Evolutionary conservation across 371 early-diverging fungal species (phyloP).

Genomic region (Chytridium lagenaria): DNA sequence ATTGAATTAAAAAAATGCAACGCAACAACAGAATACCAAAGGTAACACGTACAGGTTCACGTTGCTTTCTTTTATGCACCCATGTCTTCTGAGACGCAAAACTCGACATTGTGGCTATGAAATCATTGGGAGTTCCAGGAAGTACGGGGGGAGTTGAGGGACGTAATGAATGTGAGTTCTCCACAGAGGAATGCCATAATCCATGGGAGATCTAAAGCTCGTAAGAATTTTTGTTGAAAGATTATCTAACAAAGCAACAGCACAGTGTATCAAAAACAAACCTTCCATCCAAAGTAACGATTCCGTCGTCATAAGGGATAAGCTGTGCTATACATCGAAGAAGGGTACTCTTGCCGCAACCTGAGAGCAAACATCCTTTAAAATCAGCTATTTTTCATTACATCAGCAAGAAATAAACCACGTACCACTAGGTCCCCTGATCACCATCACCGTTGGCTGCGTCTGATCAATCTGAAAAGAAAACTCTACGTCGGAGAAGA

Average conservation of each 20-base stretch:
- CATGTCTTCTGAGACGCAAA: slow-evolving; percentile 62
- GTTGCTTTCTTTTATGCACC: not conserved
- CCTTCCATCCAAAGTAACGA: slow-evolving; percentile 62
- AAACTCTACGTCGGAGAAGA: not conserved
- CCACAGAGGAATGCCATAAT: slow-evolving; percentile 71
- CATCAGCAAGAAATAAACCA: too few species aligned
- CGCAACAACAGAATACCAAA: too few species aligned
- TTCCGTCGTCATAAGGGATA: slow-evolving; percentile 68
- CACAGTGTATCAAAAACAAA: too few species aligned
- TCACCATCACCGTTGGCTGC: slow-evolving; percentile 12
- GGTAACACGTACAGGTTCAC: not conserved
- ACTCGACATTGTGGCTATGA: slow-evolving; percentile 63
- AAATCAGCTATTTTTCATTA: too few species aligned
- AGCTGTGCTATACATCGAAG: slow-evolving; percentile 84
- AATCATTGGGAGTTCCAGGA: slow-evolving; percentile 75
- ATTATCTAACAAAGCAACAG: too few species aligned
- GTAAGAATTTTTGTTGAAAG: too few species aligned
- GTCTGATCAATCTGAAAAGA: not conserved
- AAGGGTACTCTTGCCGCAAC: slow-evolving; percentile 76
- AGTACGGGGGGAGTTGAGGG: slow-evolving; percentile 81
- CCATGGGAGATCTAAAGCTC: slow-evolving; percentile 7
- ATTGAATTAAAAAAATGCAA: too few species aligned
- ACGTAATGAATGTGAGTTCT: slow-evolving; percentile 83
- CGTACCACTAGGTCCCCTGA: slow-evolving; percentile 23
- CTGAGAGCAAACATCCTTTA: not conserved